These are phyloP conservation scores for Daldinia bambusicola DNA, from an alignment of 495 filamentous ascomycete genomes.

Conservation along the genomic window DNA sequence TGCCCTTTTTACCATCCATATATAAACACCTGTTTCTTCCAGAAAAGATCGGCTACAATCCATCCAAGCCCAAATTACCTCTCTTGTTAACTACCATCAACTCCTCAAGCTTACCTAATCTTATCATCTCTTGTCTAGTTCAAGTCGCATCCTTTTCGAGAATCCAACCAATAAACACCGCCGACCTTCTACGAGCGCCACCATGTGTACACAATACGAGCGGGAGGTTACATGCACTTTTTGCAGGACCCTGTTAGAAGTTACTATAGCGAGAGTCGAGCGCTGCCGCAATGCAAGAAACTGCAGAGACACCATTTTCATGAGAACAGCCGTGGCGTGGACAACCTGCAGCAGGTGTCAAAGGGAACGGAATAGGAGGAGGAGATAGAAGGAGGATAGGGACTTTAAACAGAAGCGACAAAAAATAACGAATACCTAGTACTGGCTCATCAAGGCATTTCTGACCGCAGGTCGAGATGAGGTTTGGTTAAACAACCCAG, in stretches of 20 bases:
- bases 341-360: no score
- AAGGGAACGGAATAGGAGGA: no score
- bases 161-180: background rate
- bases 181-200: background rate
- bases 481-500: no score
- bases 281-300: background rate
- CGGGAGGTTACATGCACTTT: background rate
- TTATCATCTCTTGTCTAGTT: background rate
- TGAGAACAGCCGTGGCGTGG: background rate
- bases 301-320: background rate
- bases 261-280: background rate
- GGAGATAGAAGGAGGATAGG: no score
- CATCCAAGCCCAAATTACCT: background rate
- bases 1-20: background rate
- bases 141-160: background rate
- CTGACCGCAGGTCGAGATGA: no score
- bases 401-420: no score
- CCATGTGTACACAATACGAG: constrained; percentile 1
- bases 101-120: background rate
- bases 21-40: background rate
- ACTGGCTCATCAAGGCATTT: no score
- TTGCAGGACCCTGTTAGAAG: background rate
- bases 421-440: no score
- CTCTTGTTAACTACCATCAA: background rate
- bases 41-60: background rate